These are phyloP conservation scores for Amanita rimosa DNA, from an alignment of 768 basidiomycete genomes.

Conservation along the genomic window DNA sequence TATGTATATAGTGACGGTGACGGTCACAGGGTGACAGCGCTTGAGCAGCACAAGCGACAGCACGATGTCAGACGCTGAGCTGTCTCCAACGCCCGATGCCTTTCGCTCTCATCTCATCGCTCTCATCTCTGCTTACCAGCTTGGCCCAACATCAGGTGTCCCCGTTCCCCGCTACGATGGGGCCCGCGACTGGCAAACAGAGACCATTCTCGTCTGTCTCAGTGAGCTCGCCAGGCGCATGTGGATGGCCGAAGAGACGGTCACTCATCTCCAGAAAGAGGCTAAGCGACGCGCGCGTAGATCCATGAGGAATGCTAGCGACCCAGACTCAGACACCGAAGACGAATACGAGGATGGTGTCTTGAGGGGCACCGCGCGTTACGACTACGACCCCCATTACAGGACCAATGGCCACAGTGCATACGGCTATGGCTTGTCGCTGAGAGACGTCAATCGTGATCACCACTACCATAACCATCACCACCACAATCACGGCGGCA, in stretches of 20 bases:
- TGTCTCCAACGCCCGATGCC: slow-evolving; percentile 10
- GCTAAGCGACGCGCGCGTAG: slow-evolving; percentile 14
- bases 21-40: not conserved
- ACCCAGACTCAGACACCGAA: not conserved
- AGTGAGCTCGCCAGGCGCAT: slow-evolving; percentile 39
- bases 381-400: not conserved
- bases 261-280: slow-evolving; percentile 26
- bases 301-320: slow-evolving; percentile 7
- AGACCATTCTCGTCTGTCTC: slow-evolving; percentile 42
- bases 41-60: not conserved
- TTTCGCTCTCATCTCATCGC: slow-evolving; percentile 40
- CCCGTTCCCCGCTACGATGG: slow-evolving; percentile 44
- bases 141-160: slow-evolving; percentile 33
- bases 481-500: not conserved
- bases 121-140: slow-evolving; percentile 47
- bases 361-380: not conserved
- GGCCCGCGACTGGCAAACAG: slow-evolving; percentile 45
- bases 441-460: slow-evolving; percentile 2
- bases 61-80: slow-evolving; percentile 11
- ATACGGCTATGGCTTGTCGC: not conserved
- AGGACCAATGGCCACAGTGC: not conserved
- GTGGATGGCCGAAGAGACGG: slow-evolving; percentile 40
- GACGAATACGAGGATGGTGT: not conserved
- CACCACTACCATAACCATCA: not conserved
- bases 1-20: not conserved